phyloP scores from a whole-genome alignment of 2,329 filamentous ascomycete species.

The Curvularia spicifera region DNA sequence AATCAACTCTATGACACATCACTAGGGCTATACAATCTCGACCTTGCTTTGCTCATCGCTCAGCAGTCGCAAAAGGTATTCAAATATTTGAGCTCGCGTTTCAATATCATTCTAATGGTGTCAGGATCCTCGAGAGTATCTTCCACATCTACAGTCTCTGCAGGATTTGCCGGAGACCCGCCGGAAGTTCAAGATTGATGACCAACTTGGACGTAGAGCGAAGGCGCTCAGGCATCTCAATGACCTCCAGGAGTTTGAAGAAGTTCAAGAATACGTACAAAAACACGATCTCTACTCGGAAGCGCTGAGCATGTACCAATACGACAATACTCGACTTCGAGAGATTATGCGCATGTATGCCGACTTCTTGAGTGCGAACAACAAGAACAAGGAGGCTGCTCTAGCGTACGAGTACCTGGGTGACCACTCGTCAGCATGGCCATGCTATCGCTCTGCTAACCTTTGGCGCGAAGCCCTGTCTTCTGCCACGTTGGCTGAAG shows the following conservation, averaged over 20 bases:
- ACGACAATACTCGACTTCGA: conserved; percentile 70
- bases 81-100: not conserved
- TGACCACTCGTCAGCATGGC: conserved; percentile 75
- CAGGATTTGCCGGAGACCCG: conserved; percentile 75
- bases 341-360: conserved; percentile 81
- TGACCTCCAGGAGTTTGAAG: conserved; percentile 74
- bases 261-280: conserved; percentile 76
- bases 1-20: conserved; percentile 91
- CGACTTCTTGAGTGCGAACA: conserved; percentile 73
- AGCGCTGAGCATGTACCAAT: conserved; percentile 82
- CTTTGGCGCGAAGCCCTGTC: conserved; percentile 92
- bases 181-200: conserved; percentile 83
- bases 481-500: conserved; percentile 68
- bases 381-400: conserved; percentile 83
- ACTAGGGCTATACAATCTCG: conserved; percentile 87
- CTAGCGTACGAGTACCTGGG: conserved; percentile 87
- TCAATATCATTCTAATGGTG: not conserved
- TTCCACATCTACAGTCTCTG: conserved; percentile 89
- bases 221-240: conserved; percentile 84
- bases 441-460: conserved; percentile 82
- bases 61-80: conserved; percentile 85
- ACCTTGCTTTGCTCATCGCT: conserved; percentile 86
- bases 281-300: conserved; percentile 81
- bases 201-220: conserved; percentile 75
- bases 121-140: conserved; percentile 86